Base-by-base conservation (phyloP, 495 filamentous ascomycete genomes). In the Lindgomyces ingoldianus region DNA sequence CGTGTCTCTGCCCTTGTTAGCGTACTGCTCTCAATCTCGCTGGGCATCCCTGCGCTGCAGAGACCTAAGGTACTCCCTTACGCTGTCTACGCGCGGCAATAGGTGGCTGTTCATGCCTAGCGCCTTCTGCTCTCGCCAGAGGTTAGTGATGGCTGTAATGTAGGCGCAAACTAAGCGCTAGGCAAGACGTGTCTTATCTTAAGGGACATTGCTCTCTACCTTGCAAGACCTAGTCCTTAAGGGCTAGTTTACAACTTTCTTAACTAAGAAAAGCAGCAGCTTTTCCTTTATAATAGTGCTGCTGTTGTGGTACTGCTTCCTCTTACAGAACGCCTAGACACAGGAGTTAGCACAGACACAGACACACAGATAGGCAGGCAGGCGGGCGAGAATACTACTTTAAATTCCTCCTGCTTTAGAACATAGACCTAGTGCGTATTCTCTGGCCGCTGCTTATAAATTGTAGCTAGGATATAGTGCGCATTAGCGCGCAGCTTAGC, bases 351-450 rank as follows among this genome's bases (percentile, higher is more conserved):
- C 33, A 39, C n/a, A n/a, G n/a, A n/a, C n/a, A n/a, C n/a, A n/a
- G n/a, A n/a, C n/a, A n/a, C n/a, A n/a, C n/a, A n/a, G n/a, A n/a
- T n/a, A n/a, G n/a, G n/a, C n/a, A n/a, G n/a, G n/a, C 33, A 39
- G 33, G 33, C 33, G n/a, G n/a, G n/a, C n/a, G n/a, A 6, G 33
- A 6, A 39, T 39, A 14, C 33, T 57, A 57, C 54, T 36, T 57
- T 57, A 24, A 57, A 57, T 45, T 57, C 54, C 24, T 41, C n/a
- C 24, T 45, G 18, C 54, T 57, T 57, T 57, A 22, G 54, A 11
- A 10, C 24, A 11, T 57, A 57, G 26, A 25, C 54, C 51, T 49
- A 24, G 46, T 49, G 21, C 21, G 46, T 49, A 49, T 49, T 49
- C 46, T 49, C 46, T 25, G 22, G 46, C 46, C 22, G 19, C 46